These are phyloP conservation scores for Colletotrichum sp. DNA, from an alignment of 2,329 filamentous ascomycete species.

Conservation along the genomic window DNA sequence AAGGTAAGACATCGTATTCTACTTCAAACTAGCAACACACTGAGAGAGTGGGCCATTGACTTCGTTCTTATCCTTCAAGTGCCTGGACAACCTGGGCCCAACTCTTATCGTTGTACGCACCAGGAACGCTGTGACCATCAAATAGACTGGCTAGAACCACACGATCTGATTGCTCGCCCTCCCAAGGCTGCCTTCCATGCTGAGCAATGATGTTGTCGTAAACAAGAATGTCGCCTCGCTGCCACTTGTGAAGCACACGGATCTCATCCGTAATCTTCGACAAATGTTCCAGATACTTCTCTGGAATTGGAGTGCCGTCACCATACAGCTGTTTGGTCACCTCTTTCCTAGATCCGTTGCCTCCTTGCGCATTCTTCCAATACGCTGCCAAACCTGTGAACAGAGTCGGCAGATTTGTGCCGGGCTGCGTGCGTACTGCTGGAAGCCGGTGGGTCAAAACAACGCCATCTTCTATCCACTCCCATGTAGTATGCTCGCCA, in stretches of 20 bases:
- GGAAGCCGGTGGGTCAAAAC: conserved; percentile 50
- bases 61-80: conserved; percentile 30
- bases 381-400: conserved; percentile 52
- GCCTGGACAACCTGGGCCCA: conserved; percentile 54
- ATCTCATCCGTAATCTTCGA: conserved; percentile 53
- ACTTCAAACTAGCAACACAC: neutral
- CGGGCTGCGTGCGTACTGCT: conserved; percentile 50
- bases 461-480: conserved; percentile 49
- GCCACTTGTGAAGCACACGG: conserved; percentile 52
- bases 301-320: conserved; percentile 51
- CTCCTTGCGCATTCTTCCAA: conserved; percentile 36
- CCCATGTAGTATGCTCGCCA: conserved; percentile 50
- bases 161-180: conserved; percentile 48
- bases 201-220: conserved; percentile 55
- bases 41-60: neutral
- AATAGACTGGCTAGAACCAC: conserved; percentile 53
- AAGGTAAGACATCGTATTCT: neutral
- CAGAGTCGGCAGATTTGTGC: conserved; percentile 48
- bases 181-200: conserved; percentile 54
- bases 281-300: conserved; percentile 45
- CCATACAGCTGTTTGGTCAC: conserved; percentile 46
- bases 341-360: conserved; percentile 27
- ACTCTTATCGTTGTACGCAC: conserved; percentile 43
- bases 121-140: conserved; percentile 49
- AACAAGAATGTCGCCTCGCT: conserved; percentile 51